Base-by-base conservation (phyloP, 495 filamentous ascomycete species). In the Rusavskia elegans region DNA sequence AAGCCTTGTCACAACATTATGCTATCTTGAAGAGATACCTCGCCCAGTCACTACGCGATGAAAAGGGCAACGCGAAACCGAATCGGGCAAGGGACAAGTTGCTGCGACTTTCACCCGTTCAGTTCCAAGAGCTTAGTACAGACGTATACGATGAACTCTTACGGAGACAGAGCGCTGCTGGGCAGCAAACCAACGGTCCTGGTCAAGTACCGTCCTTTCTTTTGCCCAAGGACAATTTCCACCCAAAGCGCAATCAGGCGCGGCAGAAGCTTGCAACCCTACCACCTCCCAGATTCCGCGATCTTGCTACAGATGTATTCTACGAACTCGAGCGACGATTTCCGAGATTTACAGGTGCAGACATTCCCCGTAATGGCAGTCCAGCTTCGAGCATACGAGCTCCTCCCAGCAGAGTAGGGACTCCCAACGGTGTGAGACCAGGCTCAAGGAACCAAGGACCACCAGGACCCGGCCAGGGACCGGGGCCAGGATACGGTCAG, bases 91-190 rank as follows among this genome's bases (percentile, higher is more conserved):
- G 87, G 48, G 92, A 96, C 66, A 98, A 98, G 69, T 72, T 97
- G 42, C 75, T 95, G 48, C 78, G 90, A 45, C 71, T 98, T 36
- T 93, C 88, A 1, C 71, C 82, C 10, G 87, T 89, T 23, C 92
- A 98, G 63, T 98, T 98, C 63, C 85, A 94, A 63, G 92, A 98
- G 69, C 73, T 98, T 20, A 95, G 87, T 62, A 97, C 90, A 20
- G 92, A 98, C 65, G 92, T 98, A 32, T 97, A 88, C 66, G 92
- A 98, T 65, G 92, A 98, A 66, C 71, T 96, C 41, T 76, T 92
- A 55, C 85, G 92, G 36, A 80, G 92, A 53, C 87, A 95, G 64
- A 75, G 79, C 59, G 72, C 79, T 35, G 58, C 71, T 38, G 76
- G 78, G 45, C 61, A 56, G 16, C 56, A 53, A 27, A 61, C 60